A percentile compares a stretch with the other conserved stretches of the same genome.
phyloP scores from a whole-genome alignment of 768 basidiomycete genomes.

The Dendrothele bispora region DNA sequence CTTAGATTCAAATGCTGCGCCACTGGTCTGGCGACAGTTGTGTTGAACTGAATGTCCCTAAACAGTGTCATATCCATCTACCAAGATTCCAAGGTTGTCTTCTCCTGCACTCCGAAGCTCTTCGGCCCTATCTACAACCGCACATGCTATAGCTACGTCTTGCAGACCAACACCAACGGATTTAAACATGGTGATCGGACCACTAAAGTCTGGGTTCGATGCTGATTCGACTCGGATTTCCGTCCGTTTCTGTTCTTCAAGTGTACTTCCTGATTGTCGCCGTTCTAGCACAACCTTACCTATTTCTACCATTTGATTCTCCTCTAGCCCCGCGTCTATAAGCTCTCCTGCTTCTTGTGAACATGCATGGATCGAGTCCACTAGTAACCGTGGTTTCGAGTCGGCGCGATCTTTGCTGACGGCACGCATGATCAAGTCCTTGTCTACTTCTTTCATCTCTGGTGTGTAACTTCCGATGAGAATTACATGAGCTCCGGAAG shows the following conservation, averaged over 20 bases:
- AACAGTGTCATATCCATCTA: conserved; percentile 44
- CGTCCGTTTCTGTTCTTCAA: neutral
- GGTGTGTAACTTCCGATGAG: conserved; percentile 84
- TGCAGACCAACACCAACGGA: conserved; percentile 87
- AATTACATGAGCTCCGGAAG: conserved; percentile 64
- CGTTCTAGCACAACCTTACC: conserved; percentile 54
- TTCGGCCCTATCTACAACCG: conserved; percentile 65
- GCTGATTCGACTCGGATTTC: neutral
- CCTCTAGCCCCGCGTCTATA: conserved; percentile 48
- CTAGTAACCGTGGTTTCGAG: conserved; percentile 47
- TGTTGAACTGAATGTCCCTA: too few relatives aligned
- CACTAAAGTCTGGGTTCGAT: conserved; percentile 27
- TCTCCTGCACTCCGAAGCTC: conserved; percentile 28
- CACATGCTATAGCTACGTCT: conserved; percentile 78
- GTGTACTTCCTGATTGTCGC: neutral
- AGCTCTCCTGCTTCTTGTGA: conserved; percentile 81
- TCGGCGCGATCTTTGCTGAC: conserved; percentile 5
- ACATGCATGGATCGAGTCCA: conserved; percentile 76
- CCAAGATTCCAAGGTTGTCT: conserved; percentile 41
- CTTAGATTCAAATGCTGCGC: too few relatives aligned
- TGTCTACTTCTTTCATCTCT: conserved; percentile 76
- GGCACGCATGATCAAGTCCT: conserved; percentile 54
- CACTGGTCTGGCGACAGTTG: too few relatives aligned
- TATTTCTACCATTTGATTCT: conserved; percentile 57
- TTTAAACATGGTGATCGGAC: conserved; percentile 79